Conservation (phyloP, 345 rosid genomes). For the Leavenworthia alabamica region DNA sequence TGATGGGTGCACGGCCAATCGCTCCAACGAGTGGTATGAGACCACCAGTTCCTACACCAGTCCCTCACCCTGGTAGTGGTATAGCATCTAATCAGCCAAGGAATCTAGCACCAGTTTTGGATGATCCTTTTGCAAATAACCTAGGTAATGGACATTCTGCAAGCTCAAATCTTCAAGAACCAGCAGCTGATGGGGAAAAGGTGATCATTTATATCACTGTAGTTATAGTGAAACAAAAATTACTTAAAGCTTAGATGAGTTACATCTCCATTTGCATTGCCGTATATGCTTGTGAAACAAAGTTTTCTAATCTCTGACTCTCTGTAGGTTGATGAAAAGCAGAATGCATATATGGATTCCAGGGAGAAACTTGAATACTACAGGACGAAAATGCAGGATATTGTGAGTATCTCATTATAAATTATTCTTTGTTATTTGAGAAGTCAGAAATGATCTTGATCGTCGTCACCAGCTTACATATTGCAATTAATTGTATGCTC, state of each 20-base stretch:
- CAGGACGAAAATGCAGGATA: slow-evolving; percentile 90
- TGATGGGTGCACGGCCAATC: slow-evolving; percentile 46
- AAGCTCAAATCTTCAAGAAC: slow-evolving; percentile 41
- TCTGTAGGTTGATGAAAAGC: slow-evolving; percentile 52
- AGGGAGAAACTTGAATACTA: slow-evolving; percentile 91
- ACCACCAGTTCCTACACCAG: slow-evolving; percentile 53
- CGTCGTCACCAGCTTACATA: neutral
- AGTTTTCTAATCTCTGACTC: slow-evolving; percentile 10
- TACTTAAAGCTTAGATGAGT: neutral
- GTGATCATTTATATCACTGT: slow-evolving; percentile 26
- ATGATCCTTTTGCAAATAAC: slow-evolving; percentile 57
- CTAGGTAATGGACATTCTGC: slow-evolving; percentile 36
- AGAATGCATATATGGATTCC: slow-evolving; percentile 69
- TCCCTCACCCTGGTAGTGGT: slow-evolving; percentile 39
- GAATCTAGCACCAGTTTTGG: slow-evolving; percentile 39
- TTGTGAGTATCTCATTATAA: slow-evolving; percentile 57
- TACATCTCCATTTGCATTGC: slow-evolving; percentile 6
- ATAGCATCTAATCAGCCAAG: slow-evolving; percentile 46
- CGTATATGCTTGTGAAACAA: slow-evolving; percentile 15
- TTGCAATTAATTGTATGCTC: neutral
- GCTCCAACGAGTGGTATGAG: slow-evolving; percentile 54
- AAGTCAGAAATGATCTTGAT: neutral
- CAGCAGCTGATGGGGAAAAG: slow-evolving; percentile 50
- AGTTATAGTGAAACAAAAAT: neutral
- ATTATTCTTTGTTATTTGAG: slow-evolving; percentile 9